phyloP scores from a whole-genome alignment of 1,139 yeast genomes.

The Pichia sp. region DNA sequence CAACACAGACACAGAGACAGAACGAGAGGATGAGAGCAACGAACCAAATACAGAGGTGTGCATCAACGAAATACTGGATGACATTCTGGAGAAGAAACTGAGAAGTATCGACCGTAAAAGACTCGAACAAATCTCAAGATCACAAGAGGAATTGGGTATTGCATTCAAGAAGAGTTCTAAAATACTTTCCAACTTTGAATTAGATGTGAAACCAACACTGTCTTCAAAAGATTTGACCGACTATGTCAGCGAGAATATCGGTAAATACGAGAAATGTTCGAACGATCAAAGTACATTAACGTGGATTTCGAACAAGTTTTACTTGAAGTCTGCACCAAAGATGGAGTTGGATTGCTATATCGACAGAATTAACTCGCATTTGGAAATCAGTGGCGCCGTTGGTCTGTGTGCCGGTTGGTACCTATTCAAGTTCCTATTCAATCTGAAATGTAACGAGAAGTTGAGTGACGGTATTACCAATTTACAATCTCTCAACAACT shows the following conservation, averaged over 20 bases:
- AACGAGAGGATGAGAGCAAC: not conserved
- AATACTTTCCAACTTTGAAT: constrained; percentile 29
- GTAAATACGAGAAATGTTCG: constrained; percentile 16
- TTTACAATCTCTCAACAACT: not conserved
- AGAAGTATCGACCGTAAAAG: constrained; percentile 5
- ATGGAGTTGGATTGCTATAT: constrained; percentile 28
- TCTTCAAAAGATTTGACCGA: constrained; percentile 8
- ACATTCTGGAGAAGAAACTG: not conserved
- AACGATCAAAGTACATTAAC: constrained; percentile 8
- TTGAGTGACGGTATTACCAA: constrained; percentile 10
- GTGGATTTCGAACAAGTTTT: constrained; percentile 29
- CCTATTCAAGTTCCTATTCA: constrained; percentile 29
- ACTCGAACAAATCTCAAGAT: constrained; percentile 13
- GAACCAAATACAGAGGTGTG: not conserved
- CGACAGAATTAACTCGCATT: constrained; percentile 31
- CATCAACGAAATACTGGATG: not conserved
- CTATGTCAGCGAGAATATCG: constrained; percentile 12
- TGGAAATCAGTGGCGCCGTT: constrained; percentile 30
- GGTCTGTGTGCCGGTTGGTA: constrained; percentile 31
- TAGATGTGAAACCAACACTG: not conserved
- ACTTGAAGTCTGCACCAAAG: constrained; percentile 30
- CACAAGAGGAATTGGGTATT: constrained; percentile 29
- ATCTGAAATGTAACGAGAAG: constrained; percentile 21
- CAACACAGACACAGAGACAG: not conserved
- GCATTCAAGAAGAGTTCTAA: constrained; percentile 26